phyloP scores from a whole-genome alignment of 148 eudicot species.

The Beta vulgaris region DNA sequence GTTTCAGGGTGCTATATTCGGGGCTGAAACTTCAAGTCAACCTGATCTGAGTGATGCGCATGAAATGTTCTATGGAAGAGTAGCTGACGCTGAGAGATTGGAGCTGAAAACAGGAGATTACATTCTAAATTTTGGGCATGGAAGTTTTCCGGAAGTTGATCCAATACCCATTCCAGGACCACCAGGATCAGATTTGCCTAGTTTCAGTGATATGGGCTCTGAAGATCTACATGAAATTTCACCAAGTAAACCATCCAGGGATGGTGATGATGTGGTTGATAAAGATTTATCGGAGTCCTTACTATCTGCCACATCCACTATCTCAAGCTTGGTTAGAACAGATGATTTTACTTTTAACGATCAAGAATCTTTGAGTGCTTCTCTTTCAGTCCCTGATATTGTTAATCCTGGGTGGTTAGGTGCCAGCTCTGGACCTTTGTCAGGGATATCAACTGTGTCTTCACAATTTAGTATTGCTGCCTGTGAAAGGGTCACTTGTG shows the following conservation, averaged over 20 bases:
- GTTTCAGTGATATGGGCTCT: slow-evolving; percentile 59
- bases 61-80: slow-evolving; percentile 32
- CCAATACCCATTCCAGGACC: slow-evolving; percentile 77
- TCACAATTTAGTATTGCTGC: slow-evolving; percentile 18
- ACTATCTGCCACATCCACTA: slow-evolving; percentile 47
- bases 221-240: slow-evolving; percentile 55
- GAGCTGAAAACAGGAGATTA: slow-evolving; percentile 30
- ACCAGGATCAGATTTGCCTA: slow-evolving; percentile 69
- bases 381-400: slow-evolving; percentile 24
- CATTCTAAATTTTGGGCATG: slow-evolving; percentile 31
- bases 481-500: slow-evolving; percentile 27
- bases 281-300: slow-evolving; percentile 52
- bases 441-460: slow-evolving; percentile 23
- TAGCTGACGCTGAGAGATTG: slow-evolving; percentile 26
- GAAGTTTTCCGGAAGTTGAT: slow-evolving; percentile 46
- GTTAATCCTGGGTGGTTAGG: slow-evolving; percentile 30
- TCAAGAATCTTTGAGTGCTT: slow-evolving; percentile 20
- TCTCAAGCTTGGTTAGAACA: slow-evolving; percentile 40
- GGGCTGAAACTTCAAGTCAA: slow-evolving; percentile 22
- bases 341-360: slow-evolving; percentile 9
- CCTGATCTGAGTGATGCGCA: slow-evolving; percentile 26
- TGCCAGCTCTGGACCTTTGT: slow-evolving; percentile 19
- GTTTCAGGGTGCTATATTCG: slow-evolving; percentile 27
- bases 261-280: slow-evolving; percentile 39
- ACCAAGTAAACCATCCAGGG: slow-evolving; percentile 45